These are phyloP conservation scores for Melanogaster broomeanus DNA, from an alignment of 768 basidiomycete genomes.

Conservation along the genomic window DNA sequence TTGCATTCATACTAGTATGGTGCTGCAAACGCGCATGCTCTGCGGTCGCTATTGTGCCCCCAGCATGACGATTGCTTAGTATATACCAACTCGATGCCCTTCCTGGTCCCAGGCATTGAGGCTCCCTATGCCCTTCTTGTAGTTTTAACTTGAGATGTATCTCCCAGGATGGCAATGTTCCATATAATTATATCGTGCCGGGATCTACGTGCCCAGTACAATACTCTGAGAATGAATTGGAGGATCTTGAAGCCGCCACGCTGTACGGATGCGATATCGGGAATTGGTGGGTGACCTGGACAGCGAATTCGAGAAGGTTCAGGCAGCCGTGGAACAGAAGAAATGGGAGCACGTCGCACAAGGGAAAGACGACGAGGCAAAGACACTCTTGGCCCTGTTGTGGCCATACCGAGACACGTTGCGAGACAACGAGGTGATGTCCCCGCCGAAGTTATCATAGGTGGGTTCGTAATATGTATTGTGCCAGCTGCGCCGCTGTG, in stretches of 20 bases:
- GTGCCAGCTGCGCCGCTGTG: no score
- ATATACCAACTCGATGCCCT: no score
- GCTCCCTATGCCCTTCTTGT: no score
- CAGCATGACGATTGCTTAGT: no score
- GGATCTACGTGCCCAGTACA: background rate
- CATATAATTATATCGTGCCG: background rate
- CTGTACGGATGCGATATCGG: background rate
- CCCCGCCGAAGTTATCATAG: background rate
- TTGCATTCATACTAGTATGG: no score
- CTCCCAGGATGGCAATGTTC: background rate
- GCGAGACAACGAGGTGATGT: background rate
- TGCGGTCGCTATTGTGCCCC: no score
- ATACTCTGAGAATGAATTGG: background rate
- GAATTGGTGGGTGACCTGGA: background rate
- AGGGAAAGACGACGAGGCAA: background rate
- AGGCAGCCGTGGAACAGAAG: background rate
- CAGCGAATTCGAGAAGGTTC: background rate
- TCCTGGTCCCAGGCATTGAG: no score
- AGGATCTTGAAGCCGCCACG: background rate
- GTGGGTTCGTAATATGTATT: no score
- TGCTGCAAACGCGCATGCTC: no score
- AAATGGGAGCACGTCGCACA: background rate
- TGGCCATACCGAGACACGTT: background rate
- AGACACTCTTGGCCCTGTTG: background rate
- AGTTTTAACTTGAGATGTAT: background rate